phyloP scores from a whole-genome alignment of 129 eudicot genomes.

The Ambrosia trifida region DNA sequence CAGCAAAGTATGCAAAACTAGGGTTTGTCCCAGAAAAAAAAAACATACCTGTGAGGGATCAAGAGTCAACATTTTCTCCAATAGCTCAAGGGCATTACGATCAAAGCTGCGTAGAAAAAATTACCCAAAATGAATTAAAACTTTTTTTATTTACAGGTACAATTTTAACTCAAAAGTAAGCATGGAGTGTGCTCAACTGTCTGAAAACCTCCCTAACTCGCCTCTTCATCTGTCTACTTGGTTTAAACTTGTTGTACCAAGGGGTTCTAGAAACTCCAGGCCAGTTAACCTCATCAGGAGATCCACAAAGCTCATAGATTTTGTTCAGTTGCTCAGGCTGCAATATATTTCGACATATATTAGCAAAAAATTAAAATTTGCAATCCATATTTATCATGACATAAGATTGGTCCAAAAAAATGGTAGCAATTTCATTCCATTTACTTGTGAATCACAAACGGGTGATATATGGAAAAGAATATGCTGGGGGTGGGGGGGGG shows the following conservation, averaged over 20 bases:
- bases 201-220: slow-evolving; percentile 81
- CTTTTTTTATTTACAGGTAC: not conserved
- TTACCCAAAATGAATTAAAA: not conserved
- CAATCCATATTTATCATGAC: slow-evolving; percentile 2
- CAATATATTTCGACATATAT: slow-evolving; percentile 19
- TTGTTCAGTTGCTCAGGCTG: slow-evolving; percentile 87
- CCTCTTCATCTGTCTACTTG: slow-evolving; percentile 68
- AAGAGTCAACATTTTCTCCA: slow-evolving; percentile 88
- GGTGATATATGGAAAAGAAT: not conserved
- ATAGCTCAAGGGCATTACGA: slow-evolving; percentile 81
- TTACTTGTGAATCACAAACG: not conserved
- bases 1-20: not conserved
- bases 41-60: slow-evolving; percentile 81
- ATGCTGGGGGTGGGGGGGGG: not conserved
- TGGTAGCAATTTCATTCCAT: too few species aligned
- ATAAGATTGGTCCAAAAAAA: too few species aligned
- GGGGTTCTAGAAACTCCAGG: slow-evolving; percentile 86
- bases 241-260: slow-evolving; percentile 75
- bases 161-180: not conserved
- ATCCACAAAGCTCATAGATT: slow-evolving; percentile 83
- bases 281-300: slow-evolving; percentile 86
- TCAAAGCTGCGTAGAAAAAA: slow-evolving; percentile 54
- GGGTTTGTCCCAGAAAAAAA: not conserved
- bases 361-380: not conserved
- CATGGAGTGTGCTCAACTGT: slow-evolving; percentile 60